Percentiles rank a stretch among this genome's conserved stretches.
phyloP scores from a whole-genome alignment of 106 monocot genomes.

The Posidonia australis region DNA sequence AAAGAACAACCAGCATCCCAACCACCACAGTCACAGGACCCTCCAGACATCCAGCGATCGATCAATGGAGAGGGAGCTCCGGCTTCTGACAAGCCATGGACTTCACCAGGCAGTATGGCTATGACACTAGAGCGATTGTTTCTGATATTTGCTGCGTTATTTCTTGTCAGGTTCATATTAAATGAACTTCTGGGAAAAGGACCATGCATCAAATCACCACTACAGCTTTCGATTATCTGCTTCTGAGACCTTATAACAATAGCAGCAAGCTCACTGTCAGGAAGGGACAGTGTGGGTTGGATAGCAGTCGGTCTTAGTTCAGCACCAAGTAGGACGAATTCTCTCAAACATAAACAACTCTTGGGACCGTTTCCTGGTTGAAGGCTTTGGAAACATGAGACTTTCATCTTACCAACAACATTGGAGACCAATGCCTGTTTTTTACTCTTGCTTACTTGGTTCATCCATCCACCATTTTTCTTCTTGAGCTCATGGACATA shows the following conservation, averaged over 20 bases:
- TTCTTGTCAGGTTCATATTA: neutral
- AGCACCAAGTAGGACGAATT: slow-evolving; percentile 55
- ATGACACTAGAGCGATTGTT: slow-evolving; percentile 7
- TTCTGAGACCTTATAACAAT: slow-evolving; percentile 26
- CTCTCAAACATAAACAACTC: slow-evolving; percentile 18
- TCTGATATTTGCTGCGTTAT: neutral
- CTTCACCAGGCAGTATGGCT: slow-evolving; percentile 51
- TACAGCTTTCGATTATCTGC: neutral
- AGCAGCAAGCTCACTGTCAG: slow-evolving; percentile 47
- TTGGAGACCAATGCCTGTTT: slow-evolving; percentile 40
- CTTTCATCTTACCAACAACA: slow-evolving; percentile 55
- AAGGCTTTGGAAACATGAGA: slow-evolving; percentile 25
- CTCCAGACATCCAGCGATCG: slow-evolving; percentile 76
- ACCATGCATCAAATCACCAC: neutral
- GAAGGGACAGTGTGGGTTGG: slow-evolving; percentile 1
- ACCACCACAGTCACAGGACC: slow-evolving; percentile 93
- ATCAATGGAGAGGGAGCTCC: slow-evolving; percentile 57
- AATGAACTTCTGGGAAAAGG: neutral
- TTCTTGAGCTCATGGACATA: slow-evolving; percentile 57
- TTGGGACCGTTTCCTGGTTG: slow-evolving; percentile 7
- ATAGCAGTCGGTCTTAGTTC: slow-evolving; percentile 20
- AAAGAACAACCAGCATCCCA: slow-evolving; percentile 90
- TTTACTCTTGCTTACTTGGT: slow-evolving; percentile 44
- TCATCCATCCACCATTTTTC: slow-evolving; percentile 55
- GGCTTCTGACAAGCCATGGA: slow-evolving; percentile 44